These are phyloP conservation scores for Alternaria hordeiaustralica DNA, from an alignment of 2,329 filamentous ascomycete genomes.

Conservation along the genomic window DNA sequence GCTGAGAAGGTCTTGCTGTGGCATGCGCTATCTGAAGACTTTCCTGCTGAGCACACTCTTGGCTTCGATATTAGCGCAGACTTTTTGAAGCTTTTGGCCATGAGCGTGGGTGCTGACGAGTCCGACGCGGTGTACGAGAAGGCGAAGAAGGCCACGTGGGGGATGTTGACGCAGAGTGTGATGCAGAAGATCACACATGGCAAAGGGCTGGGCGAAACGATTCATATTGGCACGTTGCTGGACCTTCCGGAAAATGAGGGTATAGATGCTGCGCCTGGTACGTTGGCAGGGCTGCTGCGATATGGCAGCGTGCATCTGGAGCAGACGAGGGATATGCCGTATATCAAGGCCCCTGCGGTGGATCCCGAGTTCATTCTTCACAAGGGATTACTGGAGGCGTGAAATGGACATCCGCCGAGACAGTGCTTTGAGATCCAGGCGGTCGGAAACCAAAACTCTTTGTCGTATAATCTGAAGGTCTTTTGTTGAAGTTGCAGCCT, in stretches of 20 bases:
- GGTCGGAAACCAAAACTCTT: not conserved
- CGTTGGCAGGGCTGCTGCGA: constrained; percentile 48
- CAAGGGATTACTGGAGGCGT: constrained; percentile 29
- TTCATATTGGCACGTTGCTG: constrained; percentile 36
- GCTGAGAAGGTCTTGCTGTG: constrained; percentile 36
- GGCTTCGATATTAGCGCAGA: constrained; percentile 34
- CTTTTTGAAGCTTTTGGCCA: constrained; percentile 34
- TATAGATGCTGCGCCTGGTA: constrained; percentile 39
- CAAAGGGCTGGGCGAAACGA: constrained; percentile 31
- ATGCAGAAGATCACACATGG: constrained; percentile 50
- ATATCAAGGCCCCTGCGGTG: constrained; percentile 23
- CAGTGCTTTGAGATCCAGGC: not conserved
- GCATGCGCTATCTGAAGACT: constrained; percentile 31
- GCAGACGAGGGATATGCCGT: constrained; percentile 41
- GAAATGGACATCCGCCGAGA: not conserved
- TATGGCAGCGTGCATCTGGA: constrained; percentile 46
- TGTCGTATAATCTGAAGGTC: not conserved
- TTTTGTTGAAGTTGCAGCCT: not conserved
- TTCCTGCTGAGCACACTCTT: constrained; percentile 30
- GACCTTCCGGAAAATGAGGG: constrained; percentile 43
- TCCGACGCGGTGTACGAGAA: constrained; percentile 35
- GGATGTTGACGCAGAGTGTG: constrained; percentile 37
- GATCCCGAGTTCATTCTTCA: constrained; percentile 18
- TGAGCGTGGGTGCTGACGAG: constrained; percentile 27
- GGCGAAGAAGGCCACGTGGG: constrained; percentile 38